Evolutionary conservation across 495 filamentous ascomycete species (phyloP), one percentile per base, ranked within the genome.

Genomic region (Penicillium cataractarum): DNA sequence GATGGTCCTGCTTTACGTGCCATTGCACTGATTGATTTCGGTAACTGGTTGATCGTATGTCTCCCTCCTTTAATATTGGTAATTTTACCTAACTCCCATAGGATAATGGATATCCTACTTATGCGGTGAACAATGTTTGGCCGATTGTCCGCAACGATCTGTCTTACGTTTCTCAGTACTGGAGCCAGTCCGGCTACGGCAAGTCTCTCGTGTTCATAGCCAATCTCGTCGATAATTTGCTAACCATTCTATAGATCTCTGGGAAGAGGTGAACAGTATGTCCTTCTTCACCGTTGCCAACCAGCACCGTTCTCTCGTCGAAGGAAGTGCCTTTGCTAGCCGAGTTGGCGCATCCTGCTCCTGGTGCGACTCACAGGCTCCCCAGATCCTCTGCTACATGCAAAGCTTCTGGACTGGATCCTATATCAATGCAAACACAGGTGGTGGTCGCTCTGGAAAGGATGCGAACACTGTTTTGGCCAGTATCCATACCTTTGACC

Each of bases 1-100:
- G 89, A 92, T 65, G 89, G 89, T 0, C 89, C 89, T 21, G 85
- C 89, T 10, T 81, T 91, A 40, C 77, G 89, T 42, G 89, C 89
- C 2, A 89, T 84, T 19, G 83, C 88, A 3, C 70, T 87, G 46
- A 82, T 84, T 13, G 67, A 67, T 0, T 80, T 77, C 48, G 75
- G 73, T 0, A 60, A 76, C 52, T 76, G 72, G 70, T 58, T 80
- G 21, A 66, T 81, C 62, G 69, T 73, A 60, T 24, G 66, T 35
- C 50, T 7, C 19, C 6, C 19, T 17, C 2, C 19, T 13, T 3
- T 1, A 24, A 10, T 37, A 6, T 27, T 10, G 24, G 48, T 29
- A 37, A 24, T 24, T 2, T 2, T 5, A 22, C n/a, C 49, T 22
- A 19, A 58, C 17, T 24, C 2, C 12, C 10, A 6, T 21, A 75